phyloP scores from a whole-genome alignment of 192 early-diverging fungal genomes.

The Coemansia sp. region DNA sequence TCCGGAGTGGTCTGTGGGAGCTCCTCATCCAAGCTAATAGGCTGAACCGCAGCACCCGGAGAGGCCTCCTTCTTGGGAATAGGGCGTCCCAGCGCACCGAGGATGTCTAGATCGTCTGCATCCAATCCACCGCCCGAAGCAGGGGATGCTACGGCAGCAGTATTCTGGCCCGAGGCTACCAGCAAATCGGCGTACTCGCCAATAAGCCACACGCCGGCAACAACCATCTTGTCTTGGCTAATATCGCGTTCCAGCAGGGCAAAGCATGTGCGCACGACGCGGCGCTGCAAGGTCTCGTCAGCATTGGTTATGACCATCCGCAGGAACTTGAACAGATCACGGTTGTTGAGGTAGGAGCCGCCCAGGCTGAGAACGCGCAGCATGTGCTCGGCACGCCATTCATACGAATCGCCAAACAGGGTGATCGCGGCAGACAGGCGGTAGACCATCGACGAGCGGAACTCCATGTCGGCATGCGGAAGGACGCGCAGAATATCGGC shows the following conservation, averaged over 20 bases:
- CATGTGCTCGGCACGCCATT: constrained; percentile 97
- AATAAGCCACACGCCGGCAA: constrained; percentile 89
- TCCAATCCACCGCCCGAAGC: constrained; percentile 16
- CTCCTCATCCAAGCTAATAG: constrained; percentile 20
- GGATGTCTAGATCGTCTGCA: constrained; percentile 39
- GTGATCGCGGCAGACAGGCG: constrained; percentile 92
- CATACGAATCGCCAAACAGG: constrained; percentile 86
- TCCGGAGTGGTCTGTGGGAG: constrained; percentile 48
- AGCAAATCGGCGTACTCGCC: constrained; percentile 97
- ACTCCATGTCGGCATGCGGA: constrained; percentile 85
- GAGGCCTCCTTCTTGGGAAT: constrained; percentile 1
- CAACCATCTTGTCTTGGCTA: constrained; percentile 80
- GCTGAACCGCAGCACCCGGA: background rate
- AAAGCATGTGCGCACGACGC: constrained; percentile 87
- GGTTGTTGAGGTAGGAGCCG: constrained; percentile 67
- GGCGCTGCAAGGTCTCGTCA: constrained; percentile 72
- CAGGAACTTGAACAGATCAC: constrained; percentile 82
- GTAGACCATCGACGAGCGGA: constrained; percentile 85
- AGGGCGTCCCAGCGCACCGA: constrained; percentile 39
- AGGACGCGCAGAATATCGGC: constrained; percentile 91
- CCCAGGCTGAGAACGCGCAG: constrained; percentile 79
- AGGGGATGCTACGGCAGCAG: constrained; percentile 1
- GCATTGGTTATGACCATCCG: constrained; percentile 76
- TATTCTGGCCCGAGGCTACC: constrained; percentile 32
- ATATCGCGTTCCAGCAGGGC: constrained; percentile 69